phyloP scores from a whole-genome alignment of 768 basidiomycete species.

The Panaeolus cyanescens region DNA sequence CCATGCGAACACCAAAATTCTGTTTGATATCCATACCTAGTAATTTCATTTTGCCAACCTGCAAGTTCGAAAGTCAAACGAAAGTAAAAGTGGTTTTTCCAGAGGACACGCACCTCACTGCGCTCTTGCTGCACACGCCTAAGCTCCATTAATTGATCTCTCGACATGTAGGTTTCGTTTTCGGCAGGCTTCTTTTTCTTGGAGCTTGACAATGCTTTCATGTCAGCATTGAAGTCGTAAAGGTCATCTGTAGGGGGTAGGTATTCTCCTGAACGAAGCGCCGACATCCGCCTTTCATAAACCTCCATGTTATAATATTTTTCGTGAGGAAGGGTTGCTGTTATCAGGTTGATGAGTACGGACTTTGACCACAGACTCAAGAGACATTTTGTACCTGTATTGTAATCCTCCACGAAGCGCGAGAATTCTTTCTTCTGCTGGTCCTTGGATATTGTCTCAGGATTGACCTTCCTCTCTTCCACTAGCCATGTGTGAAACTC shows the following conservation, averaged over 20 bases:
- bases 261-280: constrained; percentile 82
- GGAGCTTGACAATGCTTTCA: constrained; percentile 71
- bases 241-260: constrained; percentile 68
- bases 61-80: neutral
- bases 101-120: constrained; percentile 58
- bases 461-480: constrained; percentile 90
- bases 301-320: constrained; percentile 93
- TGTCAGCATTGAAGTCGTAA: constrained; percentile 85
- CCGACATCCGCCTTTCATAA: constrained; percentile 83
- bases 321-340: constrained; percentile 91
- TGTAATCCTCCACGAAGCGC: constrained; percentile 81
- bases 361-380: neutral
- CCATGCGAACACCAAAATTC: constrained; percentile 88
- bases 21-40: constrained; percentile 88
- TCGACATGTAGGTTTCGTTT: constrained; percentile 72
- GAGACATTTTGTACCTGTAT: constrained; percentile 56
- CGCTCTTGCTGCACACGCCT: constrained; percentile 86
- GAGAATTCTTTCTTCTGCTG: constrained; percentile 85
- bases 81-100: neutral
- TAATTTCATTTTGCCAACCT: constrained; percentile 83
- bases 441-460: constrained; percentile 85
- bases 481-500: constrained; percentile 94
- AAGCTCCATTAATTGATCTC: constrained; percentile 81
- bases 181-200: constrained; percentile 72
- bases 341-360: neutral